These are phyloP conservation scores for Leccinum griseonigrum DNA, from an alignment of 1,284 basidiomycete genomes.

Conservation along the genomic window DNA sequence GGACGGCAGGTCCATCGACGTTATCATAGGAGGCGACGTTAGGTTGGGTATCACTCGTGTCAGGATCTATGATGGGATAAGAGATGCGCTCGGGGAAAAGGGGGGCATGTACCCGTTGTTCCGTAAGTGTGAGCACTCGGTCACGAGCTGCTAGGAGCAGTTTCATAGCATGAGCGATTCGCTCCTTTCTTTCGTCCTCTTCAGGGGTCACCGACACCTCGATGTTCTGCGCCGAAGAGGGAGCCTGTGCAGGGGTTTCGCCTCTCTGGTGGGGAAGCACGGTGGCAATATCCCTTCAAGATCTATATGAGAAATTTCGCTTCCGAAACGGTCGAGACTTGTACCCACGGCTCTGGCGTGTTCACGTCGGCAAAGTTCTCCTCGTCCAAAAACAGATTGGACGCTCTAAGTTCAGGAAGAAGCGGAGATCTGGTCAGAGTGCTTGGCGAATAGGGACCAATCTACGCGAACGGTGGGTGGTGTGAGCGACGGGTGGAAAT, in stretches of 20 bases:
- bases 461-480: constrained; percentile 39
- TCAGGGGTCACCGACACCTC: constrained; percentile 30
- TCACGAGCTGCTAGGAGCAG: constrained; percentile 64
- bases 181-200: constrained; percentile 39
- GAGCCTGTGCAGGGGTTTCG: constrained; percentile 4
- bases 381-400: constrained; percentile 63
- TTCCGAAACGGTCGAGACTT: constrained; percentile 7
- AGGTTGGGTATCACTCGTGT: constrained; percentile 42
- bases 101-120: constrained; percentile 57
- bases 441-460: constrained; percentile 72
- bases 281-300: constrained; percentile 13
- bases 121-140: constrained; percentile 66
- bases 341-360: constrained; percentile 35
- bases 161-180: constrained; percentile 53
- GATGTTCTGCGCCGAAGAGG: constrained; percentile 15
- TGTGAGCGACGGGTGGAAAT: background rate
- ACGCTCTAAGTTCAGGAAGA: constrained; percentile 66
- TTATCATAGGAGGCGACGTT: constrained; percentile 57
- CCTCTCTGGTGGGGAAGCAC: constrained; percentile 10
- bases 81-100: background rate
- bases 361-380: constrained; percentile 49
- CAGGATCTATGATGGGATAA: constrained; percentile 31
- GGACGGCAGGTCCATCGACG: constrained; percentile 61
- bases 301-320: constrained; percentile 18
- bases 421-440: constrained; percentile 66